Evolutionary conservation across 345 rosid genomes (phyloP).

Genomic region (Stellera chamaejasme): DNA sequence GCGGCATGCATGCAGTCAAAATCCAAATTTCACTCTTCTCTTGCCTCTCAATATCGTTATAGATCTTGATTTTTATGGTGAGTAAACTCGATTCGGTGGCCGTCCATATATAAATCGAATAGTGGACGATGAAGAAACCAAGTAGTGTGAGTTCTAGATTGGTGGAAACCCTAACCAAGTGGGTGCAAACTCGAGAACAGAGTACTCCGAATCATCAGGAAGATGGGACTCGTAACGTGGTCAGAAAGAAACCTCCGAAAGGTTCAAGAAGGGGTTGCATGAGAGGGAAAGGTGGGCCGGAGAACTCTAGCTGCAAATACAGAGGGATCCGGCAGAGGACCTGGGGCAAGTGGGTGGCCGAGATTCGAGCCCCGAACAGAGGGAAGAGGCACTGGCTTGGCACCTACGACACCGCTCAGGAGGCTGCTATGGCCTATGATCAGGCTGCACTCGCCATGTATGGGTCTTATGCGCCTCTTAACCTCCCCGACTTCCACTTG

Average conservation of each 20-base stretch:
- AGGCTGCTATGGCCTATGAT: conserved; percentile 88
- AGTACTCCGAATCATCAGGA: conserved; percentile 20
- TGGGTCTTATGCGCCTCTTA: conserved; percentile 52
- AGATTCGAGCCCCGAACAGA: conserved; percentile 64
- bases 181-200: conserved; percentile 32
- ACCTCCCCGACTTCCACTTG: conserved; percentile 28
- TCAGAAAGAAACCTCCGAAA: conserved; percentile 39
- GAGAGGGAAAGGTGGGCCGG: conserved; percentile 97
- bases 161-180: conserved; percentile 41
- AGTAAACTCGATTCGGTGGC: no score
- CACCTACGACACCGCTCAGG: conserved; percentile 50
- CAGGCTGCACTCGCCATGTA: conserved; percentile 70
- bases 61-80: no score
- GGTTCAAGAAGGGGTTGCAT: conserved; percentile 86
- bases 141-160: conserved; percentile 9
- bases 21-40: no score
- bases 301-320: conserved; percentile 40
- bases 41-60: no score
- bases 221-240: conserved; percentile 21
- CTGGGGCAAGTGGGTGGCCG: conserved; percentile 98
- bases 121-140: no score
- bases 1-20: no score
- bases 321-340: conserved; percentile 88
- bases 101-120: no score
- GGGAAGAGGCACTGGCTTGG: conserved; percentile 81